Evolutionary conservation across 2,329 filamentous ascomycete genomes (phyloP).

Genomic region (Canariomyces notabilis): DNA sequence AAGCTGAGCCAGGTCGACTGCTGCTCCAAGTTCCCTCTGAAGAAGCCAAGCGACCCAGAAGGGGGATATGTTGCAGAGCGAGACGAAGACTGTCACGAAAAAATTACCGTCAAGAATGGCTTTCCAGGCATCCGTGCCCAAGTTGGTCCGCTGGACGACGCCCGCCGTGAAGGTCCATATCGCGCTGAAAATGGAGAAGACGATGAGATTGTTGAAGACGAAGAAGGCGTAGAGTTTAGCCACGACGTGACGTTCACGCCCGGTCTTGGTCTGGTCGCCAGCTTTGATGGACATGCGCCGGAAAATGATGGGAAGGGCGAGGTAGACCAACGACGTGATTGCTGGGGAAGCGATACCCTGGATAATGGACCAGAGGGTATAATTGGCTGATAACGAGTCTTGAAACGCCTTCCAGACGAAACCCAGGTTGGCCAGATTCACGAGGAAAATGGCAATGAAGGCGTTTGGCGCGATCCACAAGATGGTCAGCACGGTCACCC

Average conservation of each 20-base stretch:
- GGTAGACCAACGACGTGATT: conserved; percentile 79
- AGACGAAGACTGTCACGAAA: conserved; percentile 59
- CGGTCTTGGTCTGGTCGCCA: conserved; percentile 88
- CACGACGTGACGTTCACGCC: conserved; percentile 84
- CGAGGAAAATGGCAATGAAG: conserved; percentile 87
- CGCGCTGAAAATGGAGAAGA: conserved; percentile 88
- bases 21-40: conserved; percentile 86
- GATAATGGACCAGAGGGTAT: conserved; percentile 72
- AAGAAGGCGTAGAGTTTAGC: conserved; percentile 93
- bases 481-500: conserved; percentile 74
- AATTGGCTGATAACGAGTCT: conserved; percentile 55
- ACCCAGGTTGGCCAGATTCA: conserved; percentile 77
- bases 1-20: conserved; percentile 87
- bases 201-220: conserved; percentile 91
- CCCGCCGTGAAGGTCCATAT: conserved; percentile 67
- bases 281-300: conserved; percentile 76
- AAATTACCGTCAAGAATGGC: conserved; percentile 62
- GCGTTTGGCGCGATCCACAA: conserved; percentile 91
- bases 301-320: conserved; percentile 86
- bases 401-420: conserved; percentile 74
- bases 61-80: conserved; percentile 74
- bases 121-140: conserved; percentile 59
- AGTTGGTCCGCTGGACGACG: conserved; percentile 55
- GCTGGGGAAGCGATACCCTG: conserved; percentile 90
- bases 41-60: conserved; percentile 95